Evolutionary conservation across 2,329 filamentous ascomycete genomes (phyloP).

Genomic region (Diaporthe citrichinensis): DNA sequence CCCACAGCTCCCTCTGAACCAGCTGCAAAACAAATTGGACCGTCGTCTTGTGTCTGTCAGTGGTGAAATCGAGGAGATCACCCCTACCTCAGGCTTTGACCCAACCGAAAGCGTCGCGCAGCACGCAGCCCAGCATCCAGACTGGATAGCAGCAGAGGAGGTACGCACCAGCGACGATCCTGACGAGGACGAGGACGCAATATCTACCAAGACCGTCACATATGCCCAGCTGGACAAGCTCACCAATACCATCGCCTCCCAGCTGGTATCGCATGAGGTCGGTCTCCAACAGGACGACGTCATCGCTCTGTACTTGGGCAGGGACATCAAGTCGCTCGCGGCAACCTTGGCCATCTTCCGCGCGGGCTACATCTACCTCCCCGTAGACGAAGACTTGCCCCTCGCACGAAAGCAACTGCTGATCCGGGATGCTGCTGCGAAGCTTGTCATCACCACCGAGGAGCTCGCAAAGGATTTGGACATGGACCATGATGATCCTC

Average conservation of each 20-base stretch:
- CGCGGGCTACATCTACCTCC: constrained; percentile 73
- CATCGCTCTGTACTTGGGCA: constrained; percentile 74
- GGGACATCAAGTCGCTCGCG: constrained; percentile 74
- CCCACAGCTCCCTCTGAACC: constrained; percentile 40
- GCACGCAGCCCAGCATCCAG: constrained; percentile 60
- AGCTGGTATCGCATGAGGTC: constrained; percentile 47
- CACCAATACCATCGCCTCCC: constrained; percentile 66
- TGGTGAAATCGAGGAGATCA: constrained; percentile 18
- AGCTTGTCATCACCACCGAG: constrained; percentile 60
- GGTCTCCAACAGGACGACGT: constrained; percentile 63
- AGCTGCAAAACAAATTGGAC: constrained; percentile 39
- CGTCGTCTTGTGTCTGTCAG: constrained; percentile 39
- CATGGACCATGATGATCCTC: constrained; percentile 33
- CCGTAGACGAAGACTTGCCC: constrained; percentile 73
- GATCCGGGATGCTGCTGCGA: constrained; percentile 68
- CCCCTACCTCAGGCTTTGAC: constrained; percentile 40
- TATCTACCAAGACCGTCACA: constrained; percentile 66
- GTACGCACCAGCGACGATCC: constrained; percentile 54
- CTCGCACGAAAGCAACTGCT: constrained; percentile 72
- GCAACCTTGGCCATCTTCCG: constrained; percentile 76
- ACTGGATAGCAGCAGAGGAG: constrained; percentile 70
- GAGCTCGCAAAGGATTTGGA: constrained; percentile 38
- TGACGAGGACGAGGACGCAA: constrained; percentile 52
- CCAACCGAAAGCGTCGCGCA: constrained; percentile 54
- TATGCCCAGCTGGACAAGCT: constrained; percentile 69